Base-by-base conservation (phyloP, 768 basidiomycete species). In the Lentinus tigrinus region DNA sequence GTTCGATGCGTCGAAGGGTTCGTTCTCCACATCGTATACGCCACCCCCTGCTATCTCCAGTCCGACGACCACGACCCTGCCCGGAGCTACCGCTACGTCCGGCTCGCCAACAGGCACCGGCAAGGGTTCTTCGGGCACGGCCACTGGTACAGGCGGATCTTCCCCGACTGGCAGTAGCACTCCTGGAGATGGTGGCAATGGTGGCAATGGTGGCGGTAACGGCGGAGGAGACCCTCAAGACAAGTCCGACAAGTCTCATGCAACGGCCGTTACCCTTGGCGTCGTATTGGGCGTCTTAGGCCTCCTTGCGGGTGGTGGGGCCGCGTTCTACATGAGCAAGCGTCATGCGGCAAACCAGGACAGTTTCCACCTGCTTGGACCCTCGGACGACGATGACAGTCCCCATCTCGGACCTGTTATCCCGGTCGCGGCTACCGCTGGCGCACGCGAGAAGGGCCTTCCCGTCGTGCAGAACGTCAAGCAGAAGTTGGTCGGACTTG, bases 251-350 rank as follows among this genome's bases (percentile, higher is more conserved):
- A 17, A 55, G 50, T 38, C 60, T 46, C 11, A 54, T 34, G 75
- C 69, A 5, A 74, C 77, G 0, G 80, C 79, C 3, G 84, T 92
- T 64, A 82, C 80, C 2, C 70, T 93, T 6, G 88, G 88, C 11
- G 76, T 83, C 4, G 73, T 80, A 0, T 75, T 94, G 44, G 90
- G 86, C 14, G 67, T 82, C 7, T 70, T 89, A 8, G 87, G 77
- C 11, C 72, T 88, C 13, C 52, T 85, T 16, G 78, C 75, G 3
- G 68, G 77, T 8, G 75, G 71, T 14, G 62, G 78, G 0, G 77
- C 68, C 0, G 69, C 77, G 1, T 84, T 78, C 65, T 85, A 79
- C 65, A 42, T 78, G 50, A 77, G 77, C 52, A 77, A 76, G 40
- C 77, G 77, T 36, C 71, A 68, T 19, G 67, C 63, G 26, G 43